These are phyloP conservation scores for Knufia petricola DNA, from an alignment of 2,329 filamentous ascomycete genomes.

Conservation along the genomic window DNA sequence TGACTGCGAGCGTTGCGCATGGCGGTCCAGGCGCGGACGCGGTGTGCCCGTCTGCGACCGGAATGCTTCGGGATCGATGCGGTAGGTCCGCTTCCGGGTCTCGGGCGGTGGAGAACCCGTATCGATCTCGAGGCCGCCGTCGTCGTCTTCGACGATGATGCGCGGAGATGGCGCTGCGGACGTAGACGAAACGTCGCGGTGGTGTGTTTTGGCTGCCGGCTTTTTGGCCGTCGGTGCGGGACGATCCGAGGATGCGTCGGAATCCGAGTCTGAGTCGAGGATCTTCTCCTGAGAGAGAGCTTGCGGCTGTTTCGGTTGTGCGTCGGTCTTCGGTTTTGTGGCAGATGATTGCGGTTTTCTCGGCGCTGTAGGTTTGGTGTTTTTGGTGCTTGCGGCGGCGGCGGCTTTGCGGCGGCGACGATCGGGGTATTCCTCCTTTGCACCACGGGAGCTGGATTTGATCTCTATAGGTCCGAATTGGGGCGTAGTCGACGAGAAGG, in stretches of 20 bases:
- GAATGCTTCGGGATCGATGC: conserved; percentile 18
- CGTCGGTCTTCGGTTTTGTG: conserved; percentile 2
- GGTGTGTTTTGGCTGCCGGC: background rate
- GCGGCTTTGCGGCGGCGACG: conserved; percentile 2
- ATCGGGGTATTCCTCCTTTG: background rate
- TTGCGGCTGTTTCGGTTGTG: conserved; percentile 2
- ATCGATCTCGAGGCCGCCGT: conserved; percentile 37
- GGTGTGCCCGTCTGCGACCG: conserved; percentile 18
- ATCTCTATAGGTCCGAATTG: conserved; percentile 24
- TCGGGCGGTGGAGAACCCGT: conserved; percentile 37
- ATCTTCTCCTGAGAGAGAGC: conserved; percentile 15
- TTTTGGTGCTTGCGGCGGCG: conserved; percentile 3
- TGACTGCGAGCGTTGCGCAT: conserved; percentile 5
- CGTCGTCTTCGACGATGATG: conserved; percentile 25
- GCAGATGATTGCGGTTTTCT: conserved; percentile 9
- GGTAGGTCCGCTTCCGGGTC: conserved; percentile 8
- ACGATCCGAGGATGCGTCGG: conserved; percentile 6
- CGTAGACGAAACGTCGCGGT: background rate
- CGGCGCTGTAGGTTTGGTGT: conserved; percentile 18
- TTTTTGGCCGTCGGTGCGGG: background rate
- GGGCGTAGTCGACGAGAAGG: conserved; percentile 25
- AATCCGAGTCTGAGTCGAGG: conserved; percentile 16
- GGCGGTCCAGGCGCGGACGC: conserved; percentile 9
- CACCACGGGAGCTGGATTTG: conserved; percentile 2
- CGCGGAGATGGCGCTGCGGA: conserved; percentile 12